Percentiles rank a stretch among this genome's conserved stretches.
Evolutionary conservation across 2,329 filamentous ascomycete species (phyloP).

Genomic region (Fusarium proliferatum): DNA sequence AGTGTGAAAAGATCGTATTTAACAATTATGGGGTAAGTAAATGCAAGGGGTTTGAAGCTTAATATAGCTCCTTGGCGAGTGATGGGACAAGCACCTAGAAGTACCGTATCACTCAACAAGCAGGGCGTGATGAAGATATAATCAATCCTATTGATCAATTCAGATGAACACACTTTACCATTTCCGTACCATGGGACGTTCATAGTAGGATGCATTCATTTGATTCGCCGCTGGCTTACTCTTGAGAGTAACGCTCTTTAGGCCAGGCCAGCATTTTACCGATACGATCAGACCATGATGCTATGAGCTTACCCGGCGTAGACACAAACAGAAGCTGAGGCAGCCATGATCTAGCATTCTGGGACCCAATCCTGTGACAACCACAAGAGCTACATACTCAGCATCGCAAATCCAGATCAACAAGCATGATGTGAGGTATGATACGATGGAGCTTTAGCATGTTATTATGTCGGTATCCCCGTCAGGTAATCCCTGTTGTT

Average conservation of each 20-base stretch:
- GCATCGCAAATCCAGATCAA: background rate
- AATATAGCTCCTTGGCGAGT: background rate
- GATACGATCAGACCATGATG: background rate
- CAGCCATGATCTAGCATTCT: background rate
- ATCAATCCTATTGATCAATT: background rate
- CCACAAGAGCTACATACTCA: background rate
- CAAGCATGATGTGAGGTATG: background rate
- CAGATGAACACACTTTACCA: background rate
- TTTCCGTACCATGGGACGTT: background rate
- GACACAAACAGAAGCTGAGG: background rate
- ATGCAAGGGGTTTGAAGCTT: background rate
- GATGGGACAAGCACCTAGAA: background rate
- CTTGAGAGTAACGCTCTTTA: background rate
- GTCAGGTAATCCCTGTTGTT: background rate
- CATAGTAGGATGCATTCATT: background rate
- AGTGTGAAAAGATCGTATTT: background rate
- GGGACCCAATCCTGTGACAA: background rate
- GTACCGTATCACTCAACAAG: background rate
- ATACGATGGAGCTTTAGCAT: background rate
- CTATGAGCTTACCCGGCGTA: background rate
- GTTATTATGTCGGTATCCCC: background rate
- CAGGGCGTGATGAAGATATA: background rate
- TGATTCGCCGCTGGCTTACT: background rate
- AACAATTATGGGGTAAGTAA: background rate
- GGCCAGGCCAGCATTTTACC: background rate